These are phyloP conservation scores for Betula pendula DNA, from an alignment of 306 rosid species.

Conservation along the genomic window DNA sequence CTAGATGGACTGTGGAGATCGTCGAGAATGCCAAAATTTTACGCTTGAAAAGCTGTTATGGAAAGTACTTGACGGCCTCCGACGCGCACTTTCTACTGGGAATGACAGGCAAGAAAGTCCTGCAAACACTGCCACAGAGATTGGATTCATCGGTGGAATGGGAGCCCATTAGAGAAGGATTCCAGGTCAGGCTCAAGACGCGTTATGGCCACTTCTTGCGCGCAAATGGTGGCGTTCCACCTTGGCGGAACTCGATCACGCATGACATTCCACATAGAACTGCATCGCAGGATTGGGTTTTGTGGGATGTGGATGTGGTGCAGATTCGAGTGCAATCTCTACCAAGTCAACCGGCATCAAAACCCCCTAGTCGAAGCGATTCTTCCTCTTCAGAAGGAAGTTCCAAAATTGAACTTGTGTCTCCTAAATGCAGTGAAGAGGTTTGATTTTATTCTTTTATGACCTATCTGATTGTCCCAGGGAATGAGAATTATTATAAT, in stretches of 20 bases:
- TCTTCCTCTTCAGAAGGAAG: conserved; percentile 9
- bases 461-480: neutral
- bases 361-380: conserved; percentile 26
- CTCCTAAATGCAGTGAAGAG: conserved; percentile 30
- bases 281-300: conserved; percentile 65
- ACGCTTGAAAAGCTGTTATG: conserved; percentile 70
- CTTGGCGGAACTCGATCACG: conserved; percentile 85
- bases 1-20: conserved; percentile 76
- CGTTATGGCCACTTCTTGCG: conserved; percentile 72
- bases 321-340: conserved; percentile 36
- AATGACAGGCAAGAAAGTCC: conserved; percentile 67
- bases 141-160: conserved; percentile 83
- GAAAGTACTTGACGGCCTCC: conserved; percentile 82
- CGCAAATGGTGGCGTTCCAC: conserved; percentile 81
- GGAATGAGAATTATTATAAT: neutral
- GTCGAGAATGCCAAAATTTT: conserved; percentile 27
- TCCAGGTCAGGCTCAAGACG: conserved; percentile 63
- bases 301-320: conserved; percentile 78
- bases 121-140: conserved; percentile 58
- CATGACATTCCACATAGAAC: conserved; percentile 71
- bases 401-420: conserved; percentile 39
- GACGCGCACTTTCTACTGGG: conserved; percentile 65
- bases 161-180: conserved; percentile 81
- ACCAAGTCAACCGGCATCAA: conserved; percentile 16
- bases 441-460: conserved; percentile 31